Evolutionary conservation across 495 filamentous ascomycete genomes (phyloP).

Genomic region (Parachaetomium inaequale): DNA sequence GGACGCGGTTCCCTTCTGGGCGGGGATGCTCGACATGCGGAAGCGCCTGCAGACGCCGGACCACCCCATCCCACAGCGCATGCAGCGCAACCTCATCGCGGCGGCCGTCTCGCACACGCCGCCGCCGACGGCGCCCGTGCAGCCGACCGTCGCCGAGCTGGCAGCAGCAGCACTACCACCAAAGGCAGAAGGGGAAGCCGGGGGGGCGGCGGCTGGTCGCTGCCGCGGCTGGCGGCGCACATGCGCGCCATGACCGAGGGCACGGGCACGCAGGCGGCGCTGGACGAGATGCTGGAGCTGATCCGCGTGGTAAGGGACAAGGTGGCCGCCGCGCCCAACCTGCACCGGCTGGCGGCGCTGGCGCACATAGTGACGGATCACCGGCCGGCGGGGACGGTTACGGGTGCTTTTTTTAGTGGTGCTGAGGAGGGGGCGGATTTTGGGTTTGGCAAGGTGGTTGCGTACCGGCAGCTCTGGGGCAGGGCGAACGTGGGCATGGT

Average conservation of each 20-base stretch:
- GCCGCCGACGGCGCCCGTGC: background rate
- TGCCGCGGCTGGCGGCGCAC: background rate
- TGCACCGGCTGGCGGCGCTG: background rate
- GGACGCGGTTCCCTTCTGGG: background rate
- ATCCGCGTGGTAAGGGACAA: background rate
- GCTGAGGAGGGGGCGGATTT: background rate
- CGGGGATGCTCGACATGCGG: background rate
- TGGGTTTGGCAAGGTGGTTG: conserved; percentile 1
- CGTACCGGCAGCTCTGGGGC: background rate
- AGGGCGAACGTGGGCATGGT: background rate
- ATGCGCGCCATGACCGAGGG: background rate
- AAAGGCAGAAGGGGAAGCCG: too few relatives aligned
- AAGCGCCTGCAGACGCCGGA: background rate
- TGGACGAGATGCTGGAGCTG: background rate
- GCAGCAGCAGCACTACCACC: too few relatives aligned
- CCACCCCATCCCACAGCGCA: background rate
- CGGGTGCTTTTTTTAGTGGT: background rate
- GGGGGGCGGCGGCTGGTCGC: background rate
- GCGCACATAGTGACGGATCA: background rate
- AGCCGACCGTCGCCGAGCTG: background rate
- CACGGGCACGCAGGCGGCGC: background rate
- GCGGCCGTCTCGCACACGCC: background rate
- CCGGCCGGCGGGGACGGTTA: background rate
- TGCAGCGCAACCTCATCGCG: background rate
- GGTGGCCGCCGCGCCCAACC: background rate